A percentile compares a stretch with the other conserved stretches of the same genome.
Conservation (phyloP, 1,139 yeast species). For the Zhuliangozyma parablackwelliae region DNA sequence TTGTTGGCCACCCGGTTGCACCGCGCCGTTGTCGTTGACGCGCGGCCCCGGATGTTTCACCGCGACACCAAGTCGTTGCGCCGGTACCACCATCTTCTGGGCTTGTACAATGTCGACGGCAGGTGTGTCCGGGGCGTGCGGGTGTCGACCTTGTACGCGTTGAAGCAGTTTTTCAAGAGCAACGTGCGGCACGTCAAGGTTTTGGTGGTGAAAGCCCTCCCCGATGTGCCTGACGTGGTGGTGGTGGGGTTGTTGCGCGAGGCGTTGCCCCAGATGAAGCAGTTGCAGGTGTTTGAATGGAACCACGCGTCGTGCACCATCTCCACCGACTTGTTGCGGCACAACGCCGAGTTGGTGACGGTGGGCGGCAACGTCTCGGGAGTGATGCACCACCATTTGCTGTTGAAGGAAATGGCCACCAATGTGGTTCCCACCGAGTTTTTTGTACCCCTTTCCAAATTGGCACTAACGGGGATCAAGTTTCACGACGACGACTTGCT, state of each 20-base stretch:
- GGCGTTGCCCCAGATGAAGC: constrained; percentile 16
- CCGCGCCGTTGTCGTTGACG: constrained; percentile 18
- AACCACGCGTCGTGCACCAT: constrained; percentile 2
- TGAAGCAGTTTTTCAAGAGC: constrained; percentile 18
- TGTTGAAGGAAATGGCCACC: too few relatives aligned
- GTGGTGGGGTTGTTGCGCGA: constrained; percentile 13
- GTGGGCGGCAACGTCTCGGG: constrained; percentile 5
- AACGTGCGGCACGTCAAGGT: constrained; percentile 13
- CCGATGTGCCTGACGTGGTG: constrained; percentile 26
- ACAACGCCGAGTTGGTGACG: constrained; percentile 2
- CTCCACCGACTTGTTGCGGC: constrained; percentile 1
- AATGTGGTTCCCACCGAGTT: too few relatives aligned
- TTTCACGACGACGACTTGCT: too few relatives aligned
- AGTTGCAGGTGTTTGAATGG: constrained; percentile 22
- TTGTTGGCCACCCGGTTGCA: constrained; percentile 17
- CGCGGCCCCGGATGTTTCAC: constrained; percentile 12
- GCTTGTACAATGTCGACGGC: constrained; percentile 4
- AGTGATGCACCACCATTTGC: neutral
- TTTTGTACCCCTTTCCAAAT: too few relatives aligned
- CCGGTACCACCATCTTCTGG: constrained; percentile 2
- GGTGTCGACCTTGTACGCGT: constrained; percentile 16
- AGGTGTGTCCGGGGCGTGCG: constrained; percentile 5
- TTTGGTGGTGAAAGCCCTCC: constrained; percentile 16
- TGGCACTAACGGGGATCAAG: too few relatives aligned
- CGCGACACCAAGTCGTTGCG: constrained; percentile 4